These are phyloP conservation scores for Plasmodium adleri DNA, from an alignment of 169 alveolate species.

Conservation along the genomic window DNA sequence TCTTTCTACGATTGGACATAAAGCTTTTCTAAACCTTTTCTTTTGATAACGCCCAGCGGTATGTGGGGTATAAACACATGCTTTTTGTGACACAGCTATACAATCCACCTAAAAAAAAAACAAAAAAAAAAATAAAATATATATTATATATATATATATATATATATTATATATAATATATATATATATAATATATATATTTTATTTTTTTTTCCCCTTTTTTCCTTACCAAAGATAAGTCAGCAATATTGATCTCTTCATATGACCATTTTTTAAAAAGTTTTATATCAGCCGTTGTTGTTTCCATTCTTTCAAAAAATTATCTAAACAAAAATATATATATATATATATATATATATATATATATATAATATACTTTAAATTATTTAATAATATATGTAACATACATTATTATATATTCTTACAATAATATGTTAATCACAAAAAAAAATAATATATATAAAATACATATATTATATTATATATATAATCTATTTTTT, in stretches of 20 bases:
- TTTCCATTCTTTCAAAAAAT: slow-evolving; percentile 51
- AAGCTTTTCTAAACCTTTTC: slow-evolving; percentile 98
- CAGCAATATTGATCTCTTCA: slow-evolving; percentile 95
- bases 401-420: no score
- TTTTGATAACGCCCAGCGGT: slow-evolving; percentile 99
- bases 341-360: no score
- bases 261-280: slow-evolving; percentile 98
- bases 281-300: slow-evolving; percentile 90
- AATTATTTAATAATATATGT: no score
- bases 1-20: slow-evolving; percentile 99
- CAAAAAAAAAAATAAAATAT: slow-evolving; percentile 6
- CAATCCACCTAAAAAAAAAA: slow-evolving; percentile 88
- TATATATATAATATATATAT: not conserved
- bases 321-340: not conserved
- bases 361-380: no score
- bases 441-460: no score
- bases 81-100: slow-evolving; percentile 94
- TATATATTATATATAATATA: not conserved
- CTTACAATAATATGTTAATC: no score
- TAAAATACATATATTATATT: no score
- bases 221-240: slow-evolving; percentile 92
- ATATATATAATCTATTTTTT: no score
- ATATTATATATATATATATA: not conserved
- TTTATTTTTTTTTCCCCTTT: not conserved
- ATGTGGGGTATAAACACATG: slow-evolving; percentile 98